phyloP scores from a whole-genome alignment of 768 basidiomycete genomes.

The Calocybe gangraenosa region DNA sequence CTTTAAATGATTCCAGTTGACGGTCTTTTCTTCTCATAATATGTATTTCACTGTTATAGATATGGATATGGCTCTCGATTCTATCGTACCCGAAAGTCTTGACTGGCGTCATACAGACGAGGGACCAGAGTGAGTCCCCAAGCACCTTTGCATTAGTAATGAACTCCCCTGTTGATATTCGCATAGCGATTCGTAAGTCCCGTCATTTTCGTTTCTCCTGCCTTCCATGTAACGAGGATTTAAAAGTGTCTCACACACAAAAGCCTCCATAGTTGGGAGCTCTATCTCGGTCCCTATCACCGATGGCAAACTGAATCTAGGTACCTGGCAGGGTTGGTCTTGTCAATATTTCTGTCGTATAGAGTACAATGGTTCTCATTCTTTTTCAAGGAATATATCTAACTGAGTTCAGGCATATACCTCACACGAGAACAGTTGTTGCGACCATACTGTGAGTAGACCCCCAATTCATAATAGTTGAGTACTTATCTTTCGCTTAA shows the following conservation, averaged over 20 bases:
- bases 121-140: slow-evolving; percentile 73
- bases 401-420: slow-evolving; percentile 71
- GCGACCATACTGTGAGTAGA: slow-evolving; percentile 75
- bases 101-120: slow-evolving; percentile 88
- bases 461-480: background rate
- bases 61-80: slow-evolving; percentile 93
- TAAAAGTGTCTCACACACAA: slow-evolving; percentile 85
- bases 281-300: slow-evolving; percentile 84
- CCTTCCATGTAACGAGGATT: background rate
- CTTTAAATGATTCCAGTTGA: slow-evolving; percentile 1
- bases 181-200: slow-evolving; percentile 70
- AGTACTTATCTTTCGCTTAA: background rate
- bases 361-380: background rate
- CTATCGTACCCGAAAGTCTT: slow-evolving; percentile 79
- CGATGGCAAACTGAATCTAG: slow-evolving; percentile 70
- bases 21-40: background rate
- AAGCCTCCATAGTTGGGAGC: slow-evolving; percentile 80
- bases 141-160: slow-evolving; percentile 5
- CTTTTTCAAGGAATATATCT: slow-evolving; percentile 70
- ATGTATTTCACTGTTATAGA: slow-evolving; percentile 38
- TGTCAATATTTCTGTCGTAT: background rate
- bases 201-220: background rate
- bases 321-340: slow-evolving; percentile 87
- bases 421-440: slow-evolving; percentile 68
- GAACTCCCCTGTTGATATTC: slow-evolving; percentile 3